Evolutionary conservation across 2,329 filamentous ascomycete species (phyloP).

Genomic region (Sporothrix curviconia): DNA sequence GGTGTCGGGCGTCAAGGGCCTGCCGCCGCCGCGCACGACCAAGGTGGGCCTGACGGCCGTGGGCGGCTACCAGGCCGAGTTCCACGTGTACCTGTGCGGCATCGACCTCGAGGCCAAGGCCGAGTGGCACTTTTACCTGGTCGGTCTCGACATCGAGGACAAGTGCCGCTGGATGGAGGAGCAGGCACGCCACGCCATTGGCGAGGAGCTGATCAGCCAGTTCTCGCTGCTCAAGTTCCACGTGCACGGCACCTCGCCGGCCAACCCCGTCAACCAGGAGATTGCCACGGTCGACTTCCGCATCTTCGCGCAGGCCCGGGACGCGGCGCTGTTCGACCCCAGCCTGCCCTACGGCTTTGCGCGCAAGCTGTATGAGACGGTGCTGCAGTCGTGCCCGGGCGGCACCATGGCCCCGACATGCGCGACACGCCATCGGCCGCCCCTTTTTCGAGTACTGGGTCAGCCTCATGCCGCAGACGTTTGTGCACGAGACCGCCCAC

Average conservation of each 20-base stretch:
- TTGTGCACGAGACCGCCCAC: not conserved
- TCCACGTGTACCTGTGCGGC: no score
- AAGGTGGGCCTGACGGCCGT: slow-evolving; percentile 31
- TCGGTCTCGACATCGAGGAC: slow-evolving; percentile 10
- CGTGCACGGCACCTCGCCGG: slow-evolving; percentile 18
- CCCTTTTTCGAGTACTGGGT: slow-evolving; percentile 15
- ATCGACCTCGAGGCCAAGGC: slow-evolving; percentile 33
- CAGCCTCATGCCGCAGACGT: slow-evolving; percentile 13
- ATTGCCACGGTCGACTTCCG: slow-evolving; percentile 20
- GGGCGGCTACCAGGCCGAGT: slow-evolving; percentile 23
- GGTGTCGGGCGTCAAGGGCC: slow-evolving; percentile 29
- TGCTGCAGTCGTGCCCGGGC: slow-evolving; percentile 16
- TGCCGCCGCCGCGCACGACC: slow-evolving; percentile 28
- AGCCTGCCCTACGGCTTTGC: slow-evolving; percentile 14
- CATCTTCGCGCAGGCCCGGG: slow-evolving; percentile 16
- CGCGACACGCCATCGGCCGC: slow-evolving; percentile 13
- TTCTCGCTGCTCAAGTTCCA: slow-evolving; percentile 20
- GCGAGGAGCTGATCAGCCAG: slow-evolving; percentile 21
- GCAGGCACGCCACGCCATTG: slow-evolving; percentile 19
- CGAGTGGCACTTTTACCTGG: slow-evolving; percentile 12
- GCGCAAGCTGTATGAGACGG: slow-evolving; percentile 17
- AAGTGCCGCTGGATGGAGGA: slow-evolving; percentile 17
- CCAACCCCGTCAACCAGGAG: slow-evolving; percentile 19
- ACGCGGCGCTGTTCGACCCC: slow-evolving; percentile 14
- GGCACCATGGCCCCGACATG: slow-evolving; percentile 17